Conservation (phyloP, 2,329 filamentous ascomycete genomes). For the Paraphoma chrysanthemicola region DNA sequence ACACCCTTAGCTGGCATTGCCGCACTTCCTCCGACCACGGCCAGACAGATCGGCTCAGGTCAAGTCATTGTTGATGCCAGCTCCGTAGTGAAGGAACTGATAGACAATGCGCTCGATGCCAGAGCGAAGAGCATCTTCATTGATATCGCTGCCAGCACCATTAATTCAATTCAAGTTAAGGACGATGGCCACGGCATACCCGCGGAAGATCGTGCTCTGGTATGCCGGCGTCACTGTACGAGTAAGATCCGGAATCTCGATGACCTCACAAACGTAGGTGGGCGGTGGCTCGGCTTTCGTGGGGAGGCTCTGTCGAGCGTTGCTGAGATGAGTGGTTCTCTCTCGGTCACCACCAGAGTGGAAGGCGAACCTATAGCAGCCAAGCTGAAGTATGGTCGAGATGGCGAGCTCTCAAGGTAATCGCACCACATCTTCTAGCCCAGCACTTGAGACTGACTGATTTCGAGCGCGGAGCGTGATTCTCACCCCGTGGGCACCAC, state of each 20-base stretch:
- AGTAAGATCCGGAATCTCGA: constrained; percentile 74
- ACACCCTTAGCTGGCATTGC: constrained; percentile 41
- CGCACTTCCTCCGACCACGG: constrained; percentile 51
- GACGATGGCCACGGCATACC: constrained; percentile 75
- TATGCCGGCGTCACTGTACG: constrained; percentile 74
- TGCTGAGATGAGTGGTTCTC: constrained; percentile 62
- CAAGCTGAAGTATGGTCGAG: constrained; percentile 57
- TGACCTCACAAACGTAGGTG: constrained; percentile 65
- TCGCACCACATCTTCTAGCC: background rate
- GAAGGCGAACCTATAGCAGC: constrained; percentile 66
- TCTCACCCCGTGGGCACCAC: constrained; percentile 73
- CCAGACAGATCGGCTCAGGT: constrained; percentile 66
- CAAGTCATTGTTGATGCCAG: constrained; percentile 66
- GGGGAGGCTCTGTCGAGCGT: constrained; percentile 75
- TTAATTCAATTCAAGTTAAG: constrained; percentile 71
- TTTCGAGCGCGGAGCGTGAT: constrained; percentile 36
- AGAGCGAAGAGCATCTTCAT: constrained; percentile 71
- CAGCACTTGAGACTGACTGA: constrained; percentile 6
- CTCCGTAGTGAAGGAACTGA: constrained; percentile 74
- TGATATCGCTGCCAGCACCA: constrained; percentile 67
- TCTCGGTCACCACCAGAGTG: constrained; percentile 70
- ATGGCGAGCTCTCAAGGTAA: constrained; percentile 57
- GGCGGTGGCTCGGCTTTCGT: constrained; percentile 74
- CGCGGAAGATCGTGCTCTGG: constrained; percentile 64
- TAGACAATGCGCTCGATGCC: constrained; percentile 80